These are phyloP conservation scores for Phytophthora colocasiae DNA, from an alignment of 352 stramenopile genomes.

Conservation along the genomic window DNA sequence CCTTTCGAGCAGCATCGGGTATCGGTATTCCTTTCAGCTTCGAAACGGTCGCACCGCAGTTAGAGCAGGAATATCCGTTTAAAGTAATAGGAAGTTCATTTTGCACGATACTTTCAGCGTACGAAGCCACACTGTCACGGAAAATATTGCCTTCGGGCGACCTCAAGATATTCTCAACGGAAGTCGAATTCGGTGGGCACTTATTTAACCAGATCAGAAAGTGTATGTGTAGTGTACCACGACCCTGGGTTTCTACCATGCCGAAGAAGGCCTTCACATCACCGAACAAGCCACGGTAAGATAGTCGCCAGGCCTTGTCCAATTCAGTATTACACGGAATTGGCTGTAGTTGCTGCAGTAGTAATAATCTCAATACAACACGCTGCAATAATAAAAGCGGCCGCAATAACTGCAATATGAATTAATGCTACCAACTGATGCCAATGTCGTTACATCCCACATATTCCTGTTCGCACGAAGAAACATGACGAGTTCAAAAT, in stretches of 20 bases:
- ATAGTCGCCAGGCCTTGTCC: too few species aligned
- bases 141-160: neutral
- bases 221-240: slow-evolving; percentile 1
- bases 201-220: slow-evolving; percentile 9
- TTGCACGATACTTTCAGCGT: neutral
- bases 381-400: too few species aligned
- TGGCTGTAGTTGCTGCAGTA: too few species aligned
- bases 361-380: too few species aligned
- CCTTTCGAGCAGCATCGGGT: neutral
- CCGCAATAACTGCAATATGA: too few species aligned
- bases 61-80: neutral
- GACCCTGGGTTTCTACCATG: slow-evolving; percentile 2
- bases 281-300: slow-evolving; percentile 1
- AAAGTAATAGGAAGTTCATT: neutral
- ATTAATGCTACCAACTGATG: too few species aligned
- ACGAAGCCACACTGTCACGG: neutral
- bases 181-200: slow-evolving; percentile 2
- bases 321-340: too few species aligned
- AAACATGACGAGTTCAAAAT: too few species aligned
- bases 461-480: too few species aligned
- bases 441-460: too few species aligned
- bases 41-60: neutral
- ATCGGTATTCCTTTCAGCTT: neutral
- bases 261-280: slow-evolving; percentile 1
- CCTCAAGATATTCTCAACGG: neutral